phyloP scores from a whole-genome alignment of 1,284 basidiomycete species.

The Ceratobasidium sp. region DNA sequence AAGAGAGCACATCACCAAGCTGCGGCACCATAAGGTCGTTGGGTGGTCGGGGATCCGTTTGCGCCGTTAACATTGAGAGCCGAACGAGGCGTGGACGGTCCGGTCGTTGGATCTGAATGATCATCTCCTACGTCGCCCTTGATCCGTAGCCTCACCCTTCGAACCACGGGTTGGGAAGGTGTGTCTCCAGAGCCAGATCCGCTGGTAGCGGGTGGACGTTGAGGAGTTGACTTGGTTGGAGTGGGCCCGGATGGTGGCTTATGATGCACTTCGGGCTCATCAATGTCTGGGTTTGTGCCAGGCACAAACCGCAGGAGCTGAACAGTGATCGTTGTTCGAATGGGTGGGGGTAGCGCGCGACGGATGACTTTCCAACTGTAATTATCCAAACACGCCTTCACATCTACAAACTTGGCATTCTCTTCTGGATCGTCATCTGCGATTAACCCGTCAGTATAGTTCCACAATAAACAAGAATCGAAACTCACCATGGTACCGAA shows the following conservation, averaged over 20 bases:
- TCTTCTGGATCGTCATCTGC: slow-evolving; percentile 35
- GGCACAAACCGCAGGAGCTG: slow-evolving; percentile 71
- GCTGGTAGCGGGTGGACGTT: background rate
- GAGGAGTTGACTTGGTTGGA: background rate
- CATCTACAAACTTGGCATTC: slow-evolving; percentile 37
- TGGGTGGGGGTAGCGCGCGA: slow-evolving; percentile 67
- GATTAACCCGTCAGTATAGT: background rate
- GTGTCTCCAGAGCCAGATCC: slow-evolving; percentile 19
- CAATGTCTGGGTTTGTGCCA: slow-evolving; percentile 46
- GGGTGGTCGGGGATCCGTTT: background rate
- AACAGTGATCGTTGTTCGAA: slow-evolving; percentile 71
- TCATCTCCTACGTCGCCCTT: slow-evolving; percentile 26
- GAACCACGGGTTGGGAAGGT: slow-evolving; percentile 17
- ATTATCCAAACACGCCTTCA: slow-evolving; percentile 69
- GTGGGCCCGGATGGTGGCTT: background rate
- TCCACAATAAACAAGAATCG: slow-evolving; percentile 8
- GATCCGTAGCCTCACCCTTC: slow-evolving; percentile 18
- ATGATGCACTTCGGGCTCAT: slow-evolving; percentile 11
- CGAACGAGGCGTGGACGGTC: background rate
- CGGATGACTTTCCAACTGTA: slow-evolving; percentile 75
- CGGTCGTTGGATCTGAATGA: slow-evolving; percentile 9
- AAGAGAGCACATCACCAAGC: background rate
- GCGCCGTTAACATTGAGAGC: background rate
- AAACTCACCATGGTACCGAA: slow-evolving; percentile 38
- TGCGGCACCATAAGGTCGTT: background rate